Percentiles rank a stretch among this genome's conserved stretches.
Evolutionary conservation across 805 yeast species (phyloP).

Genomic region (Zygotorulaspora sp.): DNA sequence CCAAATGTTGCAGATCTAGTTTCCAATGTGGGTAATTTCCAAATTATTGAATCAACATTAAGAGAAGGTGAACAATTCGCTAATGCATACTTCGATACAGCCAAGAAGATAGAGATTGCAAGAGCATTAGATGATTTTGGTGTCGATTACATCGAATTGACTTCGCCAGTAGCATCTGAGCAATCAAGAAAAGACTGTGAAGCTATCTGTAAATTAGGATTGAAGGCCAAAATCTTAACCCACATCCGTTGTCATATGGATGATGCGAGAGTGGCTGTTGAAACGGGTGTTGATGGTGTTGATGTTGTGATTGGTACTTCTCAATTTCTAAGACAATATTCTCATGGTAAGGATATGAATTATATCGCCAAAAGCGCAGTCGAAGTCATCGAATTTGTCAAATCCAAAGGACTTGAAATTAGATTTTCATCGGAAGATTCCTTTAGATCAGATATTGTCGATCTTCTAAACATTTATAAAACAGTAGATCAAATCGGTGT

Average conservation of each 20-base stretch:
- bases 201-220: conserved; percentile 97
- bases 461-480: conserved; percentile 87
- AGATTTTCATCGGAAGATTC: conserved; percentile 96
- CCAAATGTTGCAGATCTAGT: conserved; percentile 90
- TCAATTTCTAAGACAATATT: conserved; percentile 85
- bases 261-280: conserved; percentile 94
- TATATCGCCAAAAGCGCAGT: conserved; percentile 93
- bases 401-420: conserved; percentile 93
- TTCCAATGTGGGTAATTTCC: conserved; percentile 83
- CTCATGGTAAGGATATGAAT: conserved; percentile 98
- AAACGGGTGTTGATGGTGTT: conserved; percentile 98
- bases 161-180: conserved; percentile 98
- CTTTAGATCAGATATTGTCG: conserved; percentile 94
- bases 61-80: conserved; percentile 99
- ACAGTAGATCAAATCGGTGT: conserved; percentile 97
- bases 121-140: conserved; percentile 96
- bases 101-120: conserved; percentile 93
- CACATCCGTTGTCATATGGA: conserved; percentile 99
- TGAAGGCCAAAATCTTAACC: conserved; percentile 91
- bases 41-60: conserved; percentile 89
- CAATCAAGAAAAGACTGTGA: conserved; percentile 92
- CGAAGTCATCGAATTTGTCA: conserved; percentile 95
- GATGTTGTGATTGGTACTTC: conserved; percentile 98
- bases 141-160: conserved; percentile 94
- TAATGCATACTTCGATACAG: conserved; percentile 91